Conservation (phyloP, 2,329 filamentous ascomycete genomes). For the Diatrype stigma region DNA sequence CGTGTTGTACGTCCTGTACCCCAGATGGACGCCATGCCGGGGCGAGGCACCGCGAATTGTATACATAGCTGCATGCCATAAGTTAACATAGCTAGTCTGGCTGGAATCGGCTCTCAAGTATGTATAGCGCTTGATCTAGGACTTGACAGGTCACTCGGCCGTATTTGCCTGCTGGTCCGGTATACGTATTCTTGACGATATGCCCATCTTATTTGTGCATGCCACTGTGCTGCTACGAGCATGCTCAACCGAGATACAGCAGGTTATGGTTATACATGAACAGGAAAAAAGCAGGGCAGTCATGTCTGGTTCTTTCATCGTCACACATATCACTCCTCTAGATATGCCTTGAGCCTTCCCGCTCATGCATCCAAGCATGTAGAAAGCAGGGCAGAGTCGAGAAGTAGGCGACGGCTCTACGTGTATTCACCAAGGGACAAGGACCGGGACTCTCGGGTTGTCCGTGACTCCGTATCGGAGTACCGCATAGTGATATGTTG, state of each 20-base stretch:
- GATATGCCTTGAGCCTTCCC: neutral
- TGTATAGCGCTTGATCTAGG: neutral
- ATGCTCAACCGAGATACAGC: too few species aligned
- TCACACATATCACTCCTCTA: neutral
- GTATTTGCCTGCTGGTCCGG: neutral
- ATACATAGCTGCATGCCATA: neutral
- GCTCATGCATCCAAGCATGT: neutral
- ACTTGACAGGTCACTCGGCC: neutral
- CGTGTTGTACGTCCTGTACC: neutral
- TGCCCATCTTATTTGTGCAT: too few species aligned
- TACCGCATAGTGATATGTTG: too few species aligned
- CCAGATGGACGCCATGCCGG: neutral
- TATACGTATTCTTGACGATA: neutral
- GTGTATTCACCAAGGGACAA: too few species aligned
- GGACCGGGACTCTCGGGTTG: too few species aligned
- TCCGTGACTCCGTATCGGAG: too few species aligned
- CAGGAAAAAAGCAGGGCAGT: neutral
- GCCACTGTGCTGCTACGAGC: too few species aligned
- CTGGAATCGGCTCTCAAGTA: neutral
- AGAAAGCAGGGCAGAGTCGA: neutral
- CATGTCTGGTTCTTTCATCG: neutral
- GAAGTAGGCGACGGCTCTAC: too few species aligned
- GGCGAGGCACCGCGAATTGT: neutral
- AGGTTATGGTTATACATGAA: neutral
- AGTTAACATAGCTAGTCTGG: neutral